Percentiles rank a stretch among this genome's conserved stretches.
These are phyloP conservation scores for Cryptococcus sp. DNA, from an alignment of 1,284 basidiomycete species.

Conservation along the genomic window DNA sequence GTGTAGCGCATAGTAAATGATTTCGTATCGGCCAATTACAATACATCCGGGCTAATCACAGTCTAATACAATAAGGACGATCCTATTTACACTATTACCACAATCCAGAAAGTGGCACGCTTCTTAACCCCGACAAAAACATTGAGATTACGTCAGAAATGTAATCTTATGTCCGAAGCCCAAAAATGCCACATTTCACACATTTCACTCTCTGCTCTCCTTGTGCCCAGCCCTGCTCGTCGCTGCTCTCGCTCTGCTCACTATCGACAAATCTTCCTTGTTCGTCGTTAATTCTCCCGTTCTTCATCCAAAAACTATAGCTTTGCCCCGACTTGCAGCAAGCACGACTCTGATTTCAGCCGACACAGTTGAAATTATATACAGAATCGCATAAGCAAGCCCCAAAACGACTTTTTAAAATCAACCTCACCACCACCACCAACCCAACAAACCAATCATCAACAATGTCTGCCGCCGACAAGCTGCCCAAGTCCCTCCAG, in stretches of 20 bases:
- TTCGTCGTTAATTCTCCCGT: not conserved
- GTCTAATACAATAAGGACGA: too few species aligned
- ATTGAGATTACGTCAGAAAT: not conserved
- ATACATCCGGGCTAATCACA: too few species aligned
- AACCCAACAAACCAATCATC: conserved; percentile 15
- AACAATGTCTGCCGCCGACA: conserved; percentile 54
- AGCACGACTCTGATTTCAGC: conserved; percentile 1
- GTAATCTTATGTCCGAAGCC: not conserved
- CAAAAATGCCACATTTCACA: not conserved
- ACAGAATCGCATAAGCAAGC: conserved; percentile 47
- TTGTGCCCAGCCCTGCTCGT: conserved; percentile 2
- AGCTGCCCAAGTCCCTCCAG: conserved; percentile 88
- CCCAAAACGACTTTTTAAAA: conserved; percentile 24
- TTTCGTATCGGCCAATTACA: too few species aligned
- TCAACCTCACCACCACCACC: conserved; percentile 14
- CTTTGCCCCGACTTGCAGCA: conserved; percentile 21
- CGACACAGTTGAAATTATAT: too few species aligned
- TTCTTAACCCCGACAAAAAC: too few species aligned
- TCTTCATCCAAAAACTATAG: conserved; percentile 2
- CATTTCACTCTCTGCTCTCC: not conserved
- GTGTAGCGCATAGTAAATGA: too few species aligned
- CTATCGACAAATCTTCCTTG: not conserved
- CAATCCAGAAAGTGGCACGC: too few species aligned
- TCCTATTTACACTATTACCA: too few species aligned
- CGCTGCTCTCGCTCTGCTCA: not conserved